Evolutionary conservation across 2,329 filamentous ascomycete genomes (phyloP).

Genomic region (Chaetomium olivaceum): DNA sequence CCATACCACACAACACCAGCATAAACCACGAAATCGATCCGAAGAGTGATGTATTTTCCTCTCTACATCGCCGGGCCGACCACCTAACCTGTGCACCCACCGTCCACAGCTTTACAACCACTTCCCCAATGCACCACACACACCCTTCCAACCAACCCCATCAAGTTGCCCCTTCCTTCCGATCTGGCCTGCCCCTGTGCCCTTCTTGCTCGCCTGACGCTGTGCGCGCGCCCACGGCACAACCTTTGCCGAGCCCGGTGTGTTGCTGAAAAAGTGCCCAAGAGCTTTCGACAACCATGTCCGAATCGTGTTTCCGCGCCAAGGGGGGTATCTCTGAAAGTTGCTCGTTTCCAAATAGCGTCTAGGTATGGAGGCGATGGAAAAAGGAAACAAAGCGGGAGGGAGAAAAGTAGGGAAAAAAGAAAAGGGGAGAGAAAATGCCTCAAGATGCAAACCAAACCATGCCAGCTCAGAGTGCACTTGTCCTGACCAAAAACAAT

Average conservation of each 20-base stretch:
- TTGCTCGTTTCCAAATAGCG: slow-evolving; percentile 25
- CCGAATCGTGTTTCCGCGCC: slow-evolving; percentile 19
- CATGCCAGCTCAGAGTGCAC: not conserved
- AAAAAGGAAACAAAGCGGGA: not conserved
- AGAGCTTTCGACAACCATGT: slow-evolving; percentile 23
- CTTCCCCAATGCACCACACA: slow-evolving; percentile 1
- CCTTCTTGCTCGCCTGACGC: slow-evolving; percentile 12
- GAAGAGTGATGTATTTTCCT: not conserved
- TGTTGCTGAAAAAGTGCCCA: slow-evolving; percentile 10
- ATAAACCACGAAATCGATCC: not conserved
- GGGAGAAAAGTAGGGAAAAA: not conserved
- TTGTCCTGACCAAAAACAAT: not conserved
- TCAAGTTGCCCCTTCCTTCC: slow-evolving; percentile 10
- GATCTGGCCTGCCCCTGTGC: slow-evolving; percentile 14
- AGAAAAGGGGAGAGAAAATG: slow-evolving; percentile 6
- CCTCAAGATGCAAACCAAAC: not conserved
- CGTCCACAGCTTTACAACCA: slow-evolving; percentile 5
- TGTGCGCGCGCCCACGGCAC: not conserved
- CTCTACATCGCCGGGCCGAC: not conserved
- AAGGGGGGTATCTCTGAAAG: slow-evolving; percentile 24
- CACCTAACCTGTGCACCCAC: not conserved
- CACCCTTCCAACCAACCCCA: slow-evolving; percentile 12
- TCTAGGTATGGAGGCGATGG: slow-evolving; percentile 24
- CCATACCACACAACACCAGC: not conserved
- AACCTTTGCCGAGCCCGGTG: slow-evolving; percentile 15